These are phyloP conservation scores for Ormosia emarginata DNA, from an alignment of 306 rosid species.

Conservation along the genomic window DNA sequence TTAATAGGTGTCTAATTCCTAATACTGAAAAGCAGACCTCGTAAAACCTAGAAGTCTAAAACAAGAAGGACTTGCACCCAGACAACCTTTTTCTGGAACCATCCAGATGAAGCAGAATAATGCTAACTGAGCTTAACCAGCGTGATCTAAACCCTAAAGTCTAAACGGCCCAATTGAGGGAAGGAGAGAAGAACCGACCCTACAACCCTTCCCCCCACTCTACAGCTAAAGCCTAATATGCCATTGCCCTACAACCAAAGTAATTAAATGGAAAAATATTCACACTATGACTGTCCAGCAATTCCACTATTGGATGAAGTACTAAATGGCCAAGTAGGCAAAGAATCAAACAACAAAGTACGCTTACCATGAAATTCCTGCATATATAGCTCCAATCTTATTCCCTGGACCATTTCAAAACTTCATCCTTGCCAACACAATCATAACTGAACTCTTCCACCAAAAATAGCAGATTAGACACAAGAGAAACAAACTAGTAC, in stretches of 20 bases:
- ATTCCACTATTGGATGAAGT: background rate
- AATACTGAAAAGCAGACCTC: background rate
- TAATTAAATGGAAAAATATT: too few relatives aligned
- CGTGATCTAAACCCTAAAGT: slow-evolving; percentile 14
- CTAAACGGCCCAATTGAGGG: slow-evolving; percentile 2
- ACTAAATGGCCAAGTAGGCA: background rate
- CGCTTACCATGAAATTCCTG: slow-evolving; percentile 22
- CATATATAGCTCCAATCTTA: slow-evolving; percentile 19
- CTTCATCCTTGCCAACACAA: slow-evolving; percentile 24
- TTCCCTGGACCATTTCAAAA: slow-evolving; percentile 13
- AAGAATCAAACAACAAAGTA: slow-evolving; percentile 14
- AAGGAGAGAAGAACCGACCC: slow-evolving; percentile 33
- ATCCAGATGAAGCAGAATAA: background rate
- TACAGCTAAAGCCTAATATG: background rate
- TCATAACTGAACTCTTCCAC: background rate
- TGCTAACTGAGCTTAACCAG: background rate
- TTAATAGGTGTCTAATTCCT: background rate
- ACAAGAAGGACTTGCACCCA: background rate
- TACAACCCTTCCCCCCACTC: slow-evolving; percentile 7
- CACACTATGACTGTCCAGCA: background rate
- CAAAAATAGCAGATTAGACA: background rate
- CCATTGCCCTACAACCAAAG: too few relatives aligned
- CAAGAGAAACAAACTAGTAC: slow-evolving; percentile 20
- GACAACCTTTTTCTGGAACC: background rate
- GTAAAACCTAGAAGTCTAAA: background rate